Percentiles rank a stretch among this genome's conserved stretches.
phyloP scores from a whole-genome alignment of 305 asterid genomes.

The Rubia balearica region DNA sequence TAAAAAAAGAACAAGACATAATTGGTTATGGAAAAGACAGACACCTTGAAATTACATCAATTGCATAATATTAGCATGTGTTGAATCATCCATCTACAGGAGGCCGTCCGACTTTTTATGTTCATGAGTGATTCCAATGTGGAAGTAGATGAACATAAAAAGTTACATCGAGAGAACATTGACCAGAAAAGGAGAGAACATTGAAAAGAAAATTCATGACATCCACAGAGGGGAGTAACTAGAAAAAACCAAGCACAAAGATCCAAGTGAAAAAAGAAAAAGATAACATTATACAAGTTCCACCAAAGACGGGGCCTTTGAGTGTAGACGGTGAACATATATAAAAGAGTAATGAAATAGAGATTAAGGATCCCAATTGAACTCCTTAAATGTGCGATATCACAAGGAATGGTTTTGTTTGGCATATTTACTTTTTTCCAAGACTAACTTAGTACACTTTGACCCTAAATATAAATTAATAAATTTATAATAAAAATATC shows the following conservation, averaged over 20 bases:
- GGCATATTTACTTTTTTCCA: too few relatives aligned
- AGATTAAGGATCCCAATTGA: background rate
- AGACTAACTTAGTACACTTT: too few relatives aligned
- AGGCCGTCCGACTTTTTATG: background rate
- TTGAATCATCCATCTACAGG: background rate
- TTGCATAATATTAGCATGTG: background rate
- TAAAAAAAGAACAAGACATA: conserved; percentile 15
- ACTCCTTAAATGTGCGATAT: background rate
- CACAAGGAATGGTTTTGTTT: background rate
- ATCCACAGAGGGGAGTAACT: background rate
- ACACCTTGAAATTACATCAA: background rate
- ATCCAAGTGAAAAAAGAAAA: background rate
- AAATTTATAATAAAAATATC: too few relatives aligned
- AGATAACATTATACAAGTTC: background rate
- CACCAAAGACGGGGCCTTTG: background rate
- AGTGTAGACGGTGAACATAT: background rate
- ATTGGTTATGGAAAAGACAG: background rate
- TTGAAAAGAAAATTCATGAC: background rate
- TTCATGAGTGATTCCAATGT: background rate
- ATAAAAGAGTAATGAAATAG: background rate
- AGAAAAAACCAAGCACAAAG: background rate
- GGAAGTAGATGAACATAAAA: background rate
- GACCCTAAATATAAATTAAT: too few relatives aligned
- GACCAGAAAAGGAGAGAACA: background rate
- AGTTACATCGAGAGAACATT: background rate